Conservation (phyloP, 257 asterid species). For the Solanum dulcamara region DNA sequence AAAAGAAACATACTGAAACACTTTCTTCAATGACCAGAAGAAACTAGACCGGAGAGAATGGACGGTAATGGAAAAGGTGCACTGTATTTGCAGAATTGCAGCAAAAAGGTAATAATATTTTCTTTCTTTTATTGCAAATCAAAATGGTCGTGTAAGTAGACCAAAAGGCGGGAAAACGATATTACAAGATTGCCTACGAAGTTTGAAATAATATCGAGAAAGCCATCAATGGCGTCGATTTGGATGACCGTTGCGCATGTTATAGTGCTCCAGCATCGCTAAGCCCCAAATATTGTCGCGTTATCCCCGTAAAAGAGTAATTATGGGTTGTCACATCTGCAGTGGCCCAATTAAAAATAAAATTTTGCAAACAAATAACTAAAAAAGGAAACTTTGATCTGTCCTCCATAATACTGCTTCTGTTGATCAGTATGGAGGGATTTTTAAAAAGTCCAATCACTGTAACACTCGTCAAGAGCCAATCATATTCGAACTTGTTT, state of each 20-base stretch:
- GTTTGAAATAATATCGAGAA: neutral
- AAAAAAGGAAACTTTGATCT: neutral
- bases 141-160: neutral
- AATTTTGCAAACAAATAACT: neutral
- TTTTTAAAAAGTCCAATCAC: neutral
- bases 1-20: neutral
- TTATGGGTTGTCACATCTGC: neutral
- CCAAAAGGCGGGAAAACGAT: neutral
- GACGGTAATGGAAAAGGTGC: neutral
- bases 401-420: neutral
- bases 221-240: neutral
- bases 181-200: neutral
- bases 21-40: neutral
- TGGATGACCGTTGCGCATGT: neutral
- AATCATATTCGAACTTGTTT: neutral
- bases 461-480: neutral
- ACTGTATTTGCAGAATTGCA: neutral
- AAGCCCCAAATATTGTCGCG: neutral
- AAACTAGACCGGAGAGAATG: neutral
- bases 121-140: neutral
- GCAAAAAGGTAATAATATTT: neutral
- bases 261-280: neutral
- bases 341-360: neutral
- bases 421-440: neutral
- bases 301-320: neutral